phyloP scores from a whole-genome alignment of 495 filamentous ascomycete species.

The Antarctomyces pellizariae region DNA sequence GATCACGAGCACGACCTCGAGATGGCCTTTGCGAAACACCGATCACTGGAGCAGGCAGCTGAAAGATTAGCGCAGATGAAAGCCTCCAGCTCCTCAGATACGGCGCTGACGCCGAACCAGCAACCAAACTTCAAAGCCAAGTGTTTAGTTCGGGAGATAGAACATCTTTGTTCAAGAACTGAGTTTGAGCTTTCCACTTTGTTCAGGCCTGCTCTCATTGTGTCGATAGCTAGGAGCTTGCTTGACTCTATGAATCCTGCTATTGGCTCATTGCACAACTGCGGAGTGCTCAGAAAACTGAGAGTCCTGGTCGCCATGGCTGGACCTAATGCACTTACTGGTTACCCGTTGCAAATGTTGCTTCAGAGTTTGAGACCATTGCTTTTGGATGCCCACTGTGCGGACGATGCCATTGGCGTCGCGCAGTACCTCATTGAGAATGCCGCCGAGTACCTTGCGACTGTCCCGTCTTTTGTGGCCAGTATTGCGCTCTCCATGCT shows the following conservation, averaged over 20 bases:
- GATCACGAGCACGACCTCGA: constrained; percentile 55
- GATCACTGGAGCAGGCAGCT: constrained; percentile 30
- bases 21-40: constrained; percentile 41
- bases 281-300: constrained; percentile 66
- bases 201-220: constrained; percentile 56
- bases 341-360: constrained; percentile 83
- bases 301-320: constrained; percentile 60
- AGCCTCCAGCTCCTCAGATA: constrained; percentile 32
- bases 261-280: constrained; percentile 65
- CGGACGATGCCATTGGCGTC: constrained; percentile 78
- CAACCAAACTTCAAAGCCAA: constrained; percentile 69
- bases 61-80: constrained; percentile 44
- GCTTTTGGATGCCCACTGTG: constrained; percentile 58
- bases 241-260: constrained; percentile 68
- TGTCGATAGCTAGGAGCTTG: constrained; percentile 52
- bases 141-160: constrained; percentile 46
- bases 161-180: constrained; percentile 49
- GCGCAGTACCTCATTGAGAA: constrained; percentile 59
- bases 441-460: constrained; percentile 38
- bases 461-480: constrained; percentile 48
- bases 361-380: constrained; percentile 60
- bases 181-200: constrained; percentile 36
- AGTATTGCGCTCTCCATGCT: constrained; percentile 56
- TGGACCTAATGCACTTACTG: constrained; percentile 39
- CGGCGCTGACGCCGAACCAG: constrained; percentile 42